Conservation (phyloP, 1,284 basidiomycete genomes). For the Cystobasidiaceae sp. region DNA sequence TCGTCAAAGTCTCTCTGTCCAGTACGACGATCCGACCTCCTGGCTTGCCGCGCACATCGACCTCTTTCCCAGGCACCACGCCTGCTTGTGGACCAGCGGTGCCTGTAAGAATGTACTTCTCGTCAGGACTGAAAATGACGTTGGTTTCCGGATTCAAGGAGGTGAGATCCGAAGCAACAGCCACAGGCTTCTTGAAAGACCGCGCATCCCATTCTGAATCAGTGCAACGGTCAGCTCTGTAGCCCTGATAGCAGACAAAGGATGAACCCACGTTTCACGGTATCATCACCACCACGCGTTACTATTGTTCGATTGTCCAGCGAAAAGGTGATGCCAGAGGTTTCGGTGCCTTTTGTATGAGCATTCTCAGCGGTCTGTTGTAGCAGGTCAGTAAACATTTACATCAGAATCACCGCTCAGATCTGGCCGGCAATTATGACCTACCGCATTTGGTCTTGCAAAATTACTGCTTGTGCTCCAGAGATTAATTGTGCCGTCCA, state of each 20-base stretch:
- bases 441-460: slow-evolving; percentile 65
- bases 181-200: slow-evolving; percentile 77
- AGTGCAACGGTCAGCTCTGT: slow-evolving; percentile 38
- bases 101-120: slow-evolving; percentile 78
- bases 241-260: slow-evolving; percentile 8
- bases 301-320: slow-evolving; percentile 74
- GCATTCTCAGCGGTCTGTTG: slow-evolving; percentile 71
- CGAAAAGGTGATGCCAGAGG: slow-evolving; percentile 75
- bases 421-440: background rate
- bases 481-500: slow-evolving; percentile 85
- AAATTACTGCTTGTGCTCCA: slow-evolving; percentile 92
- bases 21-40: slow-evolving; percentile 68
- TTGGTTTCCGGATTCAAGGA: slow-evolving; percentile 86
- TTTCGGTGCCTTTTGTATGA: slow-evolving; percentile 74
- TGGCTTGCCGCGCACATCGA: slow-evolving; percentile 53
- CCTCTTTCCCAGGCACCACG: slow-evolving; percentile 45
- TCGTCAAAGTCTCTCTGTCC: slow-evolving; percentile 61
- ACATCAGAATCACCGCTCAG: background rate
- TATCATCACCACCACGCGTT: slow-evolving; percentile 86
- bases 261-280: slow-evolving; percentile 75
- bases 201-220: slow-evolving; percentile 84
- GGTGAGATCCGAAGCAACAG: slow-evolving; percentile 57
- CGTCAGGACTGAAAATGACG: slow-evolving; percentile 87
- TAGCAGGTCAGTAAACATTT: background rate
- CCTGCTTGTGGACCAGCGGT: slow-evolving; percentile 47